Percentiles rank a stretch among this genome's conserved stretches.
phyloP scores from a whole-genome alignment of 2,329 filamentous ascomycete genomes.

The Cercospora sp. region DNA sequence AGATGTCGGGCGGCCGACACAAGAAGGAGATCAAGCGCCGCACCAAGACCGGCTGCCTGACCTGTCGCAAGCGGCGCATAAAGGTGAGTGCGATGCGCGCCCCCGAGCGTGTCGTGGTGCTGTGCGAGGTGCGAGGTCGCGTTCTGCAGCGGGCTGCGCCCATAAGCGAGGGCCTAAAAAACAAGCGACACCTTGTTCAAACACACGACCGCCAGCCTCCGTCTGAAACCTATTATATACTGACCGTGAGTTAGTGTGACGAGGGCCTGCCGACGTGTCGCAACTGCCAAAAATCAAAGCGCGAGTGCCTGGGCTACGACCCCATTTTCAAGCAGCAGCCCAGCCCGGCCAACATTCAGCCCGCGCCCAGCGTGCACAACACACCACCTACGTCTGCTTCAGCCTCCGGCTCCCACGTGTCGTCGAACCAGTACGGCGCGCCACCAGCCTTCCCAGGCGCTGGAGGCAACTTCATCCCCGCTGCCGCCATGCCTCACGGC shows the following conservation, averaged over 20 bases:
- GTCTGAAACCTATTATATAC: constrained; percentile 1
- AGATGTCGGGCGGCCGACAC: constrained; percentile 62
- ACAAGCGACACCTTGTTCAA: constrained; percentile 23
- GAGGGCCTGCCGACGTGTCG: constrained; percentile 90
- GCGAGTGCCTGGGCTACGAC: constrained; percentile 82
- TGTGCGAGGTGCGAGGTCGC: constrained; percentile 20
- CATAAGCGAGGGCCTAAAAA: constrained; percentile 19
- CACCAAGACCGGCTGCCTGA: constrained; percentile 59
- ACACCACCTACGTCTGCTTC: constrained; percentile 27
- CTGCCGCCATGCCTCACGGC: constrained; percentile 12
- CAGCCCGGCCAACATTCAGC: constrained; percentile 70
- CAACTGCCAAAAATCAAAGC: constrained; percentile 86
- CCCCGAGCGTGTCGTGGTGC: constrained; percentile 3
- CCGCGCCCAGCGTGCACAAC: constrained; percentile 51
- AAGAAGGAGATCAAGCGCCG: constrained; percentile 74
- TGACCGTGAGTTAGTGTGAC: constrained; percentile 69
- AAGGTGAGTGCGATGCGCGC: constrained; percentile 57
- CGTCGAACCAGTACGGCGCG: constrained; percentile 20
- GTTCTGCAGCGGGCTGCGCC: constrained; percentile 19
- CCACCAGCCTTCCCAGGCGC: constrained; percentile 22
- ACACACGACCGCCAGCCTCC: constrained; percentile 12
- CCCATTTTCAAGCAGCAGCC: constrained; percentile 78
- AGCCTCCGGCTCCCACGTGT: constrained; percentile 18
- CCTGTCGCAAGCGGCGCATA: constrained; percentile 62
- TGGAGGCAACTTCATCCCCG: constrained; percentile 22